A percentile compares a stretch with the other conserved stretches of the same genome.
Evolutionary conservation across 148 eudicot genomes (phyloP).

Genomic region (Cornus controversa): DNA sequence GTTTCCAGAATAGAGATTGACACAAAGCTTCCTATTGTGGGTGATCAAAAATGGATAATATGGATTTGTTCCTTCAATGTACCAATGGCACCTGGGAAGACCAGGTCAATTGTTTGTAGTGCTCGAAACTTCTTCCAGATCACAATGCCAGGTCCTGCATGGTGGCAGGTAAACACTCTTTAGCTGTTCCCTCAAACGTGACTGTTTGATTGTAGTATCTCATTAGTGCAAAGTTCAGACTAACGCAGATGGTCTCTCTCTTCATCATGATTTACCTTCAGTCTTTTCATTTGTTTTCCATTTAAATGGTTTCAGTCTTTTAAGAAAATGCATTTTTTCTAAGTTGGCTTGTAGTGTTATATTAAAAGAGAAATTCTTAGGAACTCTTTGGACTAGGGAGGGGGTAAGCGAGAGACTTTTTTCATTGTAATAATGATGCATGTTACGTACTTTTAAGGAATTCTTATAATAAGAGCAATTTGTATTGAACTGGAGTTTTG

Average conservation of each 20-base stretch:
- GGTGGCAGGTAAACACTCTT: constrained; percentile 84
- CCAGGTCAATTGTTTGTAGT: constrained; percentile 98
- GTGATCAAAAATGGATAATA: constrained; percentile 96
- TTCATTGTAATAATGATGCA: not conserved
- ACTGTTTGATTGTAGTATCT: not conserved
- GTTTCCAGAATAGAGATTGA: constrained; percentile 75
- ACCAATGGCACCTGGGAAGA: constrained; percentile 99
- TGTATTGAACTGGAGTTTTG: not conserved
- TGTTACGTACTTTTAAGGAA: not conserved
- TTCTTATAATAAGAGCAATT: too few relatives aligned
- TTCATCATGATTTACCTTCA: not conserved
- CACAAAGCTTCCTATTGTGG: constrained; percentile 82
- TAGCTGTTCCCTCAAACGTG: not conserved
- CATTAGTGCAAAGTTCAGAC: not conserved
- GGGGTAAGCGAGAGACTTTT: not conserved
- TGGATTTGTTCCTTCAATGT: constrained; percentile 99
- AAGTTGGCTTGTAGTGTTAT: not conserved
- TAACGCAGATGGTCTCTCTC: not conserved
- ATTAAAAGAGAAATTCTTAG: not conserved
- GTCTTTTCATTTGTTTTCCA: constrained; percentile 8
- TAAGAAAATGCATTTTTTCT: not conserved
- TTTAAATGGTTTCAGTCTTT: not conserved
- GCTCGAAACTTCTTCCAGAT: constrained; percentile 97
- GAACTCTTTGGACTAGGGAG: not conserved
- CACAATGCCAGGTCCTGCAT: constrained; percentile 90